These are phyloP conservation scores for Parathielavia hyrcaniae DNA, from an alignment of 495 filamentous ascomycete genomes.

Conservation along the genomic window DNA sequence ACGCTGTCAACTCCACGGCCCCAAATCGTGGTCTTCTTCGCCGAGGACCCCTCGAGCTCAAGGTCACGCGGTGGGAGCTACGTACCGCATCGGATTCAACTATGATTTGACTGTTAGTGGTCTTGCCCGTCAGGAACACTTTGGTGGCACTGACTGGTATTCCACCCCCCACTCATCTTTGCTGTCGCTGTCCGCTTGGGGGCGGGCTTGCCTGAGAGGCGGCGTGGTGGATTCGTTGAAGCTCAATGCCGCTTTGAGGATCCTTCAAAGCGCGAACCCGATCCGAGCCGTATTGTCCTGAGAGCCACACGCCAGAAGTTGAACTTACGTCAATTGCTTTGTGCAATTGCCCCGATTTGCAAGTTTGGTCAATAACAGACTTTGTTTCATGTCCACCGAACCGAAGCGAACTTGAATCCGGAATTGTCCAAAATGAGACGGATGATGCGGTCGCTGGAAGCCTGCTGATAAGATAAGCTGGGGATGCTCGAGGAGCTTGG, in stretches of 20 bases:
- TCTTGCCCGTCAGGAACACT: neutral
- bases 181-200: conserved; percentile 1
- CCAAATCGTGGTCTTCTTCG: neutral
- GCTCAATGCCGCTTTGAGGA: neutral
- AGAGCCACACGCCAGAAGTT: neutral
- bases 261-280: too few species aligned
- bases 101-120: conserved; percentile 42
- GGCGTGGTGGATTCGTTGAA: neutral
- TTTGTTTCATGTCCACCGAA: too few species aligned
- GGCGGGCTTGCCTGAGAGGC: neutral
- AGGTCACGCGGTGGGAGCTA: conserved; percentile 21
- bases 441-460: too few species aligned
- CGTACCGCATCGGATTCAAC: conserved; percentile 93
- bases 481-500: too few species aligned
- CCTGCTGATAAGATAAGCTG: too few species aligned
- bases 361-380: too few species aligned
- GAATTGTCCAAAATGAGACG: too few species aligned
- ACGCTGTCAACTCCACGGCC: conserved; percentile 10
- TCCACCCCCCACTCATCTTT: conserved; percentile 56
- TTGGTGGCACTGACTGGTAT: conserved; percentile 43
- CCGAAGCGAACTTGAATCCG: too few species aligned
- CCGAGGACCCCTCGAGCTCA: neutral
- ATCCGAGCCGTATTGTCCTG: neutral
- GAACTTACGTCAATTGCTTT: too few species aligned
- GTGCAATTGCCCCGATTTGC: neutral